phyloP scores from a whole-genome alignment of 164 flowering plant species.

The grape (Vitis vinifera) region ASM3070453v1 NC_081811.1:4453001-4453500 shows the following conservation, averaged over 20 bases:
- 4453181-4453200: constrained; percentile 9
- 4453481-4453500: constrained; percentile 84
- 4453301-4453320: constrained; percentile 99
- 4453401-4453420: constrained; percentile 97
- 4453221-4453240: not conserved
- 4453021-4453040: constrained; percentile 95
- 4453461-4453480: constrained; percentile 92
- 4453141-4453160: constrained; percentile 99
- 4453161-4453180: constrained; percentile 97
- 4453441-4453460: constrained; percentile 99
- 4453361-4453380: constrained; percentile 96
- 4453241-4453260: constrained; percentile 53
- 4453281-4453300: constrained; percentile 73
- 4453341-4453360: constrained; percentile 88
- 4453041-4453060: constrained; percentile 97
- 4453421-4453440: constrained; percentile 97
- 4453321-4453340: constrained; percentile 98
- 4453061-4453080: constrained; percentile 95
- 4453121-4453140: constrained; percentile 96
- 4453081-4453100: constrained; percentile 90
- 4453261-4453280: constrained; percentile 99
- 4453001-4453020: not conserved
- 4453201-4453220: not conserved
- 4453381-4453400: constrained; percentile 96
- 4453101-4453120: constrained; percentile 98